Base-by-base conservation (phyloP, 1,139 yeast species). In the Blastobotrys capitulatus region DNA sequence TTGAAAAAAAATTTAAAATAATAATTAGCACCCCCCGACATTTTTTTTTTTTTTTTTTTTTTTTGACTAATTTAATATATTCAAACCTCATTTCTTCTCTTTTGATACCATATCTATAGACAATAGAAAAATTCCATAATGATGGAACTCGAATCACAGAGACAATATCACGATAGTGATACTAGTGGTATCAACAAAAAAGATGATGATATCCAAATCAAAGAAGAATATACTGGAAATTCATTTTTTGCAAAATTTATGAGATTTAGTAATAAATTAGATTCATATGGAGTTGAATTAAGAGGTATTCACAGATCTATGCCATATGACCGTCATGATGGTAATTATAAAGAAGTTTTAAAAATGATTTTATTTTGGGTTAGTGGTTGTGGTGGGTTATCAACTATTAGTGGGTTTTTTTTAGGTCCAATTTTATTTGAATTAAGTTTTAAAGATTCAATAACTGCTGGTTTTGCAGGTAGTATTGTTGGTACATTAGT, bases 381-480 rank as follows among this genome's bases (percentile, higher is more conserved):
- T 31, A 81, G 90, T 35, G 96, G 90, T 0, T 77, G 89, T 55
- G 94, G 95, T 49, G 90, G 95, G 0, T 70, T 87, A 32, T 83
- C 94, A 6, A 84, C 95, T 0, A 84, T 86, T 86, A 83, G 95
- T 0, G 79, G 92, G 1, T 87, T 78, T 60, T 79, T 84, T 52
- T 68, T 86, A 45, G 94, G 94, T 0, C 87, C 95, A 0, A 65
- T 85, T 44, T 62, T 84, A 6, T 87, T 78, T 61, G 85, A 77
- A 2, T 69, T 87, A 18, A 85, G 87, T 4, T 80, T 85, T 57
- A 76, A 68, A 50, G 82, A 85, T 58, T 71, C 86, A 1, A 60
- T 85, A 53, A 66, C 79, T 2, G 70, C 80, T 9, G 92, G 94
- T 2, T 56, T 83, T 20, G 60, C 80, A 4, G 87, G 88, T 0